Conservation (phyloP, 1,139 yeast genomes). For the Pichia norvegensis region DNA sequence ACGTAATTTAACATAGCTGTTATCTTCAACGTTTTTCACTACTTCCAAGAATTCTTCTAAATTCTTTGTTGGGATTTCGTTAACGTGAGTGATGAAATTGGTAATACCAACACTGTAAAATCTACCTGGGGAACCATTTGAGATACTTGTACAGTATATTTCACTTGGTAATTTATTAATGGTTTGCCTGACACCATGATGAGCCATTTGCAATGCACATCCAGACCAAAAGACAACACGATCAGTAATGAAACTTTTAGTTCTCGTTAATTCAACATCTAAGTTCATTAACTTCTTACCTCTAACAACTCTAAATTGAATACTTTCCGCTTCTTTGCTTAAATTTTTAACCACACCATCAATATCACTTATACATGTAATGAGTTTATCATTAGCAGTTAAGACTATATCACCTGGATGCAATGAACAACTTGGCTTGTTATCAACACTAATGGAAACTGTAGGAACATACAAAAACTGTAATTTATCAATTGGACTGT, state of each 20-base stretch:
- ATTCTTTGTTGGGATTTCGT: conserved; percentile 65
- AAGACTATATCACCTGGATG: conserved; percentile 65
- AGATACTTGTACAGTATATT: conserved; percentile 67
- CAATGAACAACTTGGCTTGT: conserved; percentile 30
- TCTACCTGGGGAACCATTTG: conserved; percentile 77
- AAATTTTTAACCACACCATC: conserved; percentile 39
- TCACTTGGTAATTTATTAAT: conserved; percentile 73
- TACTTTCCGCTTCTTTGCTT: conserved; percentile 26
- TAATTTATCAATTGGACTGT: conserved; percentile 49
- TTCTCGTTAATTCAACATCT: conserved; percentile 53
- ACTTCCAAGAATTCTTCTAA: conserved; percentile 57
- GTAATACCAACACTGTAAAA: conserved; percentile 77
- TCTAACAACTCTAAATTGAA: conserved; percentile 61
- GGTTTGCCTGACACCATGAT: conserved; percentile 67
- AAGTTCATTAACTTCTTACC: conserved; percentile 47
- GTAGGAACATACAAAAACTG: conserved; percentile 69
- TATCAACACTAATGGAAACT: conserved; percentile 34
- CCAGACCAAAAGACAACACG: conserved; percentile 79
- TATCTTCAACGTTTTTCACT: conserved; percentile 55
- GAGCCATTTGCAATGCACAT: conserved; percentile 58
- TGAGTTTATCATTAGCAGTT: conserved; percentile 56
- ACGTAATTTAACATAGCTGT: conserved; percentile 73
- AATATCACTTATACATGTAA: conserved; percentile 62
- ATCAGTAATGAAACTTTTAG: conserved; percentile 52
- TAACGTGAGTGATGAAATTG: conserved; percentile 82